Conservation (phyloP, 1,139 yeast genomes). For the Hyphopichia buzzinii region DNA sequence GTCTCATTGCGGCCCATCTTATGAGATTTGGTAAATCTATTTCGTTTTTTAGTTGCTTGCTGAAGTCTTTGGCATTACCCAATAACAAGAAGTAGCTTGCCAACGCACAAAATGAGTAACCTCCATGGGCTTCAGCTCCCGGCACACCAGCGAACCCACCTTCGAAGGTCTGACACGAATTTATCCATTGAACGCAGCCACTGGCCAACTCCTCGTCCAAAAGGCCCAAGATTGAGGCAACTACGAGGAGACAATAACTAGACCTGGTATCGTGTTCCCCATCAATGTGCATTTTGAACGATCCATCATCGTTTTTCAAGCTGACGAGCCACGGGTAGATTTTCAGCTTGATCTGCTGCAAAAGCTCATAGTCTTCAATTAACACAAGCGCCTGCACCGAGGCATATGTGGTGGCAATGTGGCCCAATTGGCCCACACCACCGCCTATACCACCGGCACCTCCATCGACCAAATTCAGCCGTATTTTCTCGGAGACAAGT, state of each 20-base stretch:
- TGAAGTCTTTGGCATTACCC: constrained; percentile 14
- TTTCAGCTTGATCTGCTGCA: constrained; percentile 23
- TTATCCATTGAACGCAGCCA: constrained; percentile 60
- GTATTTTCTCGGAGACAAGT: constrained; percentile 24
- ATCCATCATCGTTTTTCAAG: constrained; percentile 68
- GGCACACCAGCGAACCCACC: constrained; percentile 93
- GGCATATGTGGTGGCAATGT: constrained; percentile 84
- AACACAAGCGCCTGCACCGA: constrained; percentile 62
- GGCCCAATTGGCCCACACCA: constrained; percentile 77
- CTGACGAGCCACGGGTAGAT: constrained; percentile 65
- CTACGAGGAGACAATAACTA: constrained; percentile 79
- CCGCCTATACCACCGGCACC: constrained; percentile 79
- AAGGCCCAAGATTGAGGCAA: constrained; percentile 65
- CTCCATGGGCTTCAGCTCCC: constrained; percentile 92
- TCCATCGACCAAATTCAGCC: constrained; percentile 24
- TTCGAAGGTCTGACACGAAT: constrained; percentile 81
- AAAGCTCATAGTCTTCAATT: constrained; percentile 41
- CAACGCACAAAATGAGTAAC: constrained; percentile 87
- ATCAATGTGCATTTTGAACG: constrained; percentile 66
- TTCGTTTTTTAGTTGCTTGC: constrained; percentile 13
- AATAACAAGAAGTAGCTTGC: constrained; percentile 61
- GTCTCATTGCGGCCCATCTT: constrained; percentile 72
- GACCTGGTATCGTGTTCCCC: constrained; percentile 92
- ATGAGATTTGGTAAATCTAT: constrained; percentile 43
- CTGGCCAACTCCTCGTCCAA: constrained; percentile 58